Evolutionary conservation across 805 yeast genomes (phyloP), one percentile per base, ranked within the genome.

Genomic region (Kazachstania martiniae): DNA sequence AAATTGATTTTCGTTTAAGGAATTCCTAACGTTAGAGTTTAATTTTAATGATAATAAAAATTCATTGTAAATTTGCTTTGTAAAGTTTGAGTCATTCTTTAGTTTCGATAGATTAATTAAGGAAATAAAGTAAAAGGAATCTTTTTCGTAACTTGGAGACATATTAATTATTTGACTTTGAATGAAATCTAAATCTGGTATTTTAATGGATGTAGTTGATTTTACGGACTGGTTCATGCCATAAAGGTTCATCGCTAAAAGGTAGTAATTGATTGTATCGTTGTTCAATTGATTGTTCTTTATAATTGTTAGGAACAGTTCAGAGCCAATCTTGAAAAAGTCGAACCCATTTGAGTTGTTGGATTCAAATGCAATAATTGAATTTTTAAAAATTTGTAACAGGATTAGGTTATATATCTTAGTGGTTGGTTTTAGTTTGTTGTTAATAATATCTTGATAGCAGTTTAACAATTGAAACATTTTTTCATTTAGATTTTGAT

Each of bases 391-490:
- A 18, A 80, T 59, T 19, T 70, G 65, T 15, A 58, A 54, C 28
- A 80, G 58, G 4, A 70, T 66, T 3, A 70, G 50, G 43, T 69
- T 61, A 51, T 72, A 79, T 6, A 82, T 77, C 13, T 59, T 60
- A 26, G 51, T 45, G 17, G 67, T 62, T 12, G 91, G 91, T 47
- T 71, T 75, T 25, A 72, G 38, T 38, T 61, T 63, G 41, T 65
- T 62, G 16, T 68, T 47, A 24, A 80, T 61, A 49, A 78, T 58
- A 44, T 77, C 86, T 31, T 80, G 81, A 48, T 80, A 80, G 22
- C 77, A 74, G 14, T 73, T 76, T 40, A 80, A 57, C 36, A 80
- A 51, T 33, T 68, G 71, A 2, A 82, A 77, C 49, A 80, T 61
- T 47, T 68, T 70, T 28, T 66, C 68, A 49, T 80, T 23, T 5